Percentiles rank a stretch among this genome's conserved stretches.
These are phyloP conservation scores for Castanospermum australe DNA, from an alignment of 306 rosid genomes.

Conservation along the genomic window DNA sequence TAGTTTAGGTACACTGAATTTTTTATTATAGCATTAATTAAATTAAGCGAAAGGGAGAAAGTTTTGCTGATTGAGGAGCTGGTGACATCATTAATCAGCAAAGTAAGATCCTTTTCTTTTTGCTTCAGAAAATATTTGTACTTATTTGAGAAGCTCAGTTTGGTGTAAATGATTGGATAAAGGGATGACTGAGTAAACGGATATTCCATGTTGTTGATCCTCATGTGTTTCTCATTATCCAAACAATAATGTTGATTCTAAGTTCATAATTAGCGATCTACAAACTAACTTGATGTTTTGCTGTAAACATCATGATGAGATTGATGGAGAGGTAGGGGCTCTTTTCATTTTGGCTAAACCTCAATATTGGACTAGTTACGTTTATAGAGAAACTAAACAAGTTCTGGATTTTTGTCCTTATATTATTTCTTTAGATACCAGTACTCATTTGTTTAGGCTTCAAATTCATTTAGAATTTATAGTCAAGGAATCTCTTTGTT, in stretches of 20 bases:
- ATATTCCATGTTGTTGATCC: background rate
- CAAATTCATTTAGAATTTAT: no score
- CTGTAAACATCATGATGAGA: background rate
- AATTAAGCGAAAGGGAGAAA: background rate
- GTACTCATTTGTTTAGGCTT: no score
- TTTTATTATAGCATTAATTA: background rate
- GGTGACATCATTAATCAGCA: conserved; percentile 1
- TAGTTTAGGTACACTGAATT: background rate
- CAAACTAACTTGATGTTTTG: background rate
- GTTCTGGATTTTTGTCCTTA: no score
- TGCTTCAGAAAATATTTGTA: conserved; percentile 1
- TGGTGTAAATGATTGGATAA: background rate
- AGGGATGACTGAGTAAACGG: background rate
- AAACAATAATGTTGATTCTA: background rate
- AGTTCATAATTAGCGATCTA: background rate
- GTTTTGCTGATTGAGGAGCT: background rate
- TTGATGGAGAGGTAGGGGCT: background rate
- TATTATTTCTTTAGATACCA: no score
- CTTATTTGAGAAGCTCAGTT: background rate
- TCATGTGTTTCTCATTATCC: background rate
- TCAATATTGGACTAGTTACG: no score
- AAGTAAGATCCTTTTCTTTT: background rate
- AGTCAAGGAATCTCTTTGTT: no score
- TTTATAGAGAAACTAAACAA: no score
- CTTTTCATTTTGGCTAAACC: background rate